Base-by-base conservation (phyloP, 2,329 filamentous ascomycete genomes). In the Sarocladium strictum region DNA sequence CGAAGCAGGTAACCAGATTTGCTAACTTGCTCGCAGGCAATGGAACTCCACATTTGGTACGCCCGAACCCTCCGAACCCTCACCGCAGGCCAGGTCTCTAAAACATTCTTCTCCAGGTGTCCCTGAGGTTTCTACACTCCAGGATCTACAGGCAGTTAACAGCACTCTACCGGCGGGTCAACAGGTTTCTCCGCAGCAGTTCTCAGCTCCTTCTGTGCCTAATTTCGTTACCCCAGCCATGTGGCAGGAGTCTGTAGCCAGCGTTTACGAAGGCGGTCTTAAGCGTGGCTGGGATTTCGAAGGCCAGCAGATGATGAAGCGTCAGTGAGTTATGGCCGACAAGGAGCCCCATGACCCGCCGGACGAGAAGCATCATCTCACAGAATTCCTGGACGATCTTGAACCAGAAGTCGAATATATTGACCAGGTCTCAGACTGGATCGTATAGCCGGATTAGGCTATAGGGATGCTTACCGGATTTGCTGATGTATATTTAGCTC, bases 1-100 rank as follows among this genome's bases (percentile, higher is more conserved):
- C n/a, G 5, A 17, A 6, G 5, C n/a, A 15, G n/a, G 11, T 7
- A 15, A 17, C 5, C 9, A 15, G 11, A 15, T 38, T 38, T 24
- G 40, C 12, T 53, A 15, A 19, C 40, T 37, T 53, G 45, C 26
- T 17, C 12, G 64, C 55, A 96, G 92, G 70, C 90, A 96, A 76
- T 97, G 93, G 92, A 92, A 96, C 71, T 86, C 88, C 65, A 92
- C 93, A 60, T 97, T 97, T 74, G 89, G 90, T 76, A 89, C 86
- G 69, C 84, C 83, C 53, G 58, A 53, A 53, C 63, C 54, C 64
- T 68, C 65, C 58, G 61, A 68, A 47, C 57, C 64, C 54, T 60
- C 66, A 61, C 67, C 74, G 61, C 74, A 76, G 64, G 67, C 73
- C 67, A 75, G 68, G 67, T 69, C 75, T 72, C 74, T 82, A 71